A percentile compares a stretch with the other conserved stretches of the same genome.
Evolutionary conservation across 148 eudicot species (phyloP).

Genomic region (Vaccinium macrocarpon): DNA sequence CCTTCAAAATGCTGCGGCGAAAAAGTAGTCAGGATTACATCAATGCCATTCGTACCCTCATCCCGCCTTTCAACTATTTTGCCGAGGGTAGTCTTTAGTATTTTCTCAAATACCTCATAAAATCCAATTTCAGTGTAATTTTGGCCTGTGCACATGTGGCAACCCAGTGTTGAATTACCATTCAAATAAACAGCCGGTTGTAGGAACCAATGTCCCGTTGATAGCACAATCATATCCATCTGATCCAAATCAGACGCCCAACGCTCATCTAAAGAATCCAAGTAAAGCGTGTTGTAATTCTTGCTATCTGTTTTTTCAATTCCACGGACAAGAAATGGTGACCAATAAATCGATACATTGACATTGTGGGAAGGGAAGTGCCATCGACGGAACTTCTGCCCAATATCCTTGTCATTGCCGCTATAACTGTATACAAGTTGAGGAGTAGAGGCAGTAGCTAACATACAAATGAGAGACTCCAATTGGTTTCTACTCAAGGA

Average conservation of each 20-base stretch:
- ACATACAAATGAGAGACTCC: slow-evolving; percentile 79
- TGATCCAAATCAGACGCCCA: slow-evolving; percentile 68
- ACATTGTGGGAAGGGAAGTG: slow-evolving; percentile 59
- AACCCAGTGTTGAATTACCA: slow-evolving; percentile 56
- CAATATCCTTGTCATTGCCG: slow-evolving; percentile 35
- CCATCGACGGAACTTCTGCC: slow-evolving; percentile 64
- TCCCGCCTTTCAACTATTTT: slow-evolving; percentile 44
- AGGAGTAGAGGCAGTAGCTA: slow-evolving; percentile 55
- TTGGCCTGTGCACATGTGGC: slow-evolving; percentile 48
- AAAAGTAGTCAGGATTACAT: slow-evolving; percentile 72
- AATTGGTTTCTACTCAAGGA: slow-evolving; percentile 91
- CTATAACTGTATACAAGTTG: slow-evolving; percentile 56
- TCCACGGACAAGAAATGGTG: slow-evolving; percentile 81
- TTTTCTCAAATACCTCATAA: slow-evolving; percentile 62
- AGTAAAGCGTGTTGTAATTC: slow-evolving; percentile 46
- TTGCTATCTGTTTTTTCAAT: slow-evolving; percentile 47
- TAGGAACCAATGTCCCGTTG: slow-evolving; percentile 92
- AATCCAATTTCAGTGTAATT: slow-evolving; percentile 67
- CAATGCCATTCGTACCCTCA: slow-evolving; percentile 20
- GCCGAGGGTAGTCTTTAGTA: slow-evolving; percentile 60
- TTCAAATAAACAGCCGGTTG: slow-evolving; percentile 67
- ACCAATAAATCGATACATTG: slow-evolving; percentile 71
- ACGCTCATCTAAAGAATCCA: slow-evolving; percentile 65
- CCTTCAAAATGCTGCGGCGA: slow-evolving; percentile 93
- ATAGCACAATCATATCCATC: slow-evolving; percentile 73